A percentile compares a stretch with the other conserved stretches of the same genome.
phyloP scores from a whole-genome alignment of 352 stramenopile genomes.

The Aphanomyces stellatus region DNA sequence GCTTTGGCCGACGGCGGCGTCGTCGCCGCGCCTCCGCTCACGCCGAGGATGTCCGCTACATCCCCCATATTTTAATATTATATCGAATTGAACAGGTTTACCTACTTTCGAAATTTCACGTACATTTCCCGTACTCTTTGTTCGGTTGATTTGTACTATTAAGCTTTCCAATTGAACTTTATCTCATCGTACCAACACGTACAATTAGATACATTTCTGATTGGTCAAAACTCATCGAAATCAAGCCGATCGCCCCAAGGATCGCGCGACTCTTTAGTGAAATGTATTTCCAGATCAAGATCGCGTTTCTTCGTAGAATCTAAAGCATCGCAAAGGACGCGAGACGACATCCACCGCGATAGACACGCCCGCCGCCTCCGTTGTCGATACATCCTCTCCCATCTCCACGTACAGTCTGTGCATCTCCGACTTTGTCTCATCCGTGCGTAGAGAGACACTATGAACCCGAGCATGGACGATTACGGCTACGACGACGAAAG shows the following conservation, averaged over 20 bases:
- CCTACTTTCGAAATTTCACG: not conserved
- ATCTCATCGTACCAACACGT: not conserved
- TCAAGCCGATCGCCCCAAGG: not conserved
- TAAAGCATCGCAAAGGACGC: not conserved
- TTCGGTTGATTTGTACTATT: no score
- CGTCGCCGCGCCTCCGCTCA: slow-evolving; percentile 25
- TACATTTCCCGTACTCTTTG: no score
- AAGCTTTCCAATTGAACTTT: not conserved
- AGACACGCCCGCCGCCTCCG: no score
- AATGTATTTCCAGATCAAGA: no score
- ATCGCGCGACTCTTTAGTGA: slow-evolving; percentile 19
- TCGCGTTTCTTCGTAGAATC: slow-evolving; percentile 9
- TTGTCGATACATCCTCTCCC: not conserved
- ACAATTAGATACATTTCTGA: not conserved
- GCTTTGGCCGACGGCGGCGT: slow-evolving; percentile 11
- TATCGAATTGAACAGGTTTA: slow-evolving; percentile 14
- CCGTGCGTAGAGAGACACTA: no score
- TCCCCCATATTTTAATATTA: slow-evolving; percentile 43
- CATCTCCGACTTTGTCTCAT: no score
- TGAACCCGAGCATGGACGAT: no score
- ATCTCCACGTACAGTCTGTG: no score
- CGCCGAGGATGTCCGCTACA: slow-evolving; percentile 59
- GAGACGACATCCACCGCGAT: no score
- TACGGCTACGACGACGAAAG: no score
- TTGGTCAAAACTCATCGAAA: not conserved